phyloP scores from a whole-genome alignment of 164 flowering plant genomes.

The Vitis rupestris region DNA sequence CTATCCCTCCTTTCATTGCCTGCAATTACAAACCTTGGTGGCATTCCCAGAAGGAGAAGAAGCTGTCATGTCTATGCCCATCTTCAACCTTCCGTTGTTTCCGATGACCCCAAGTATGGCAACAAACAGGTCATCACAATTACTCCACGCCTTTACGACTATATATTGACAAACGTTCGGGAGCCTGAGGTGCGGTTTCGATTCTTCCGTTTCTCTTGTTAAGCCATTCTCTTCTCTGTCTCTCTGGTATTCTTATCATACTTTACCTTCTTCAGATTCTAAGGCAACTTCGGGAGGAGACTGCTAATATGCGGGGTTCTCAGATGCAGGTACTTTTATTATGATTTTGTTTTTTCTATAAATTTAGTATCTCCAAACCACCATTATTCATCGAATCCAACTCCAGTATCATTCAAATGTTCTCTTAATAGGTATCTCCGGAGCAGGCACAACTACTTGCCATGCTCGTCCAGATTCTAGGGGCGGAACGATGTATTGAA shows the following conservation, averaged over 20 bases:
- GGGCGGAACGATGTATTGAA: slow-evolving; percentile 84
- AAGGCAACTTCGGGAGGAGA: slow-evolving; percentile 76
- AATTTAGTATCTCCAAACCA: neutral
- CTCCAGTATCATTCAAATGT: neutral
- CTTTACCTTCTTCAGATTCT: slow-evolving; percentile 30
- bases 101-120: slow-evolving; percentile 32
- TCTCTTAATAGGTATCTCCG: slow-evolving; percentile 69
- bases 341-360: neutral
- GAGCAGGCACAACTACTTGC: slow-evolving; percentile 91
- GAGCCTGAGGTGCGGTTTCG: slow-evolving; percentile 44
- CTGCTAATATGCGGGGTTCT: slow-evolving; percentile 68
- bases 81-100: slow-evolving; percentile 16
- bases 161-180: slow-evolving; percentile 53
- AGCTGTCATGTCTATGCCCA: too few species aligned
- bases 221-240: neutral
- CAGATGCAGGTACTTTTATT: slow-evolving; percentile 51
- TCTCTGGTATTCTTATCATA: neutral
- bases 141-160: slow-evolving; percentile 56
- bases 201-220: neutral
- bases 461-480: slow-evolving; percentile 82
- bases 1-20: too few species aligned
- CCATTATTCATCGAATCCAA: too few species aligned
- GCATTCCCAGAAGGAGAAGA: too few species aligned
- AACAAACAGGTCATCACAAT: slow-evolving; percentile 53
- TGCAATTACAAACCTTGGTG: too few species aligned